Percentiles rank a stretch among this genome's conserved stretches.
Evolutionary conservation across 192 early-diverging fungal species (phyloP).

Genomic region (Coemansia sp.): DNA sequence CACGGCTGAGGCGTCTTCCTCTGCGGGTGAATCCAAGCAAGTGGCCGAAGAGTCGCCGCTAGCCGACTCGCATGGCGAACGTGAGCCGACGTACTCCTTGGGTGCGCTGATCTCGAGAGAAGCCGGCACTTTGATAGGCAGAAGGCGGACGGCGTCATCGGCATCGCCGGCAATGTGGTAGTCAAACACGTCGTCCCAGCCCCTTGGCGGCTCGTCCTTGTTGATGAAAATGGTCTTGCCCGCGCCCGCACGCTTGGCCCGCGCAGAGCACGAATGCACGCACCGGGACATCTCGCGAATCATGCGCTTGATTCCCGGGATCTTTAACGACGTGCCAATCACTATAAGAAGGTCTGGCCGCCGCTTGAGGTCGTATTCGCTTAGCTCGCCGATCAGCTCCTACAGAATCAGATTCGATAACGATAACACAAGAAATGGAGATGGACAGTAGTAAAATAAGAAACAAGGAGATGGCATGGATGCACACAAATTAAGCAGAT

Average conservation of each 20-base stretch:
- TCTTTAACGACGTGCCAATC: constrained; percentile 58
- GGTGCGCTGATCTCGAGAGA: not conserved
- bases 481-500: not conserved
- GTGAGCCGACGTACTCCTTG: not conserved
- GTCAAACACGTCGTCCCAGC: constrained; percentile 58
- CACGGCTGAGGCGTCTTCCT: not conserved
- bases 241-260: constrained; percentile 40
- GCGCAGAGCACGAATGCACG: constrained; percentile 37
- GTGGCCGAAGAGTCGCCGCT: not conserved
- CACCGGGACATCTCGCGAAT: constrained; percentile 53
- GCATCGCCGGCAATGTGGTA: constrained; percentile 49
- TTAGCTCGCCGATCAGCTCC: constrained; percentile 50
- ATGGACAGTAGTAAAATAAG: not conserved
- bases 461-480: too few relatives aligned
- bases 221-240: constrained; percentile 53
- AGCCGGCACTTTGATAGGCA: constrained; percentile 16
- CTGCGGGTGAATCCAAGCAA: not conserved
- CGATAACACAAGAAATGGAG: not conserved
- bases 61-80: not conserved
- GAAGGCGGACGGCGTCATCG: constrained; percentile 32
- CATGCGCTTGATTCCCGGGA: constrained; percentile 57
- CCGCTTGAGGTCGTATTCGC: constrained; percentile 49
- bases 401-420: constrained; percentile 9
- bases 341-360: constrained; percentile 56
- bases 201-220: constrained; percentile 46